Base-by-base conservation (phyloP, 768 basidiomycete species). In the Panellus pusillus region DNA sequence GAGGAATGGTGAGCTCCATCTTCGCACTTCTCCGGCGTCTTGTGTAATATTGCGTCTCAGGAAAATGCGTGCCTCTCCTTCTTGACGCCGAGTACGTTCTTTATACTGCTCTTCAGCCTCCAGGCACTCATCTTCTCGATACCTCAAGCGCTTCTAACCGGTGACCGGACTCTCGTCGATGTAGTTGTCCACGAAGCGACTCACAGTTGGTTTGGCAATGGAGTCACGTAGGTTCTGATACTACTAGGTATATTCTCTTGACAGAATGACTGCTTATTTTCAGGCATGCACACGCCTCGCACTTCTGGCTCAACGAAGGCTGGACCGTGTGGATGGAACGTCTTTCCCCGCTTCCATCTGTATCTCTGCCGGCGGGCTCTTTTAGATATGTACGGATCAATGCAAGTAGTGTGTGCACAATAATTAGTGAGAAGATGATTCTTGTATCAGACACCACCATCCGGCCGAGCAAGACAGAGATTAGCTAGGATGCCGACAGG, bases 271-370 rank as follows among this genome's bases (percentile, higher is more conserved):
- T 12, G 18, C 24, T 6, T 29, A 15, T n/a, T 29, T 32, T 4
- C 55, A 81, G 86, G 0, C 86, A 89, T 50, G 85, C 86, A 0
- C 71, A 91, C 58, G 83, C 89, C 0, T 80, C 82, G 0, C 88
- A 91, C 69, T 92, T 91, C 72, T 92, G 90, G 89, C 81, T 93
- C 36, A 93, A 93, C 66, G 90, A 94, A 73, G 89, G 93, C 24
- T 95, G 91, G 88, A 97, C 95, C 29, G 94, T 91, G 0, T 98
- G 94, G 65, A 85, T 91, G 28, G 95, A 98, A 66, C 84, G 93
- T 14, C 70, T 96, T 8, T n/a, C n/a, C n/a, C n/a, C n/a, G n/a
- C n/a, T n/a, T n/a, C n/a, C n/a, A n/a, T n/a, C n/a, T n/a, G n/a
- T n/a, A n/a, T n/a, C n/a, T n/a, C n/a, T n/a, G n/a, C n/a, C n/a